These are phyloP conservation scores for Grigorovia jiainica DNA, from an alignment of 805 yeast species.

Conservation along the genomic window DNA sequence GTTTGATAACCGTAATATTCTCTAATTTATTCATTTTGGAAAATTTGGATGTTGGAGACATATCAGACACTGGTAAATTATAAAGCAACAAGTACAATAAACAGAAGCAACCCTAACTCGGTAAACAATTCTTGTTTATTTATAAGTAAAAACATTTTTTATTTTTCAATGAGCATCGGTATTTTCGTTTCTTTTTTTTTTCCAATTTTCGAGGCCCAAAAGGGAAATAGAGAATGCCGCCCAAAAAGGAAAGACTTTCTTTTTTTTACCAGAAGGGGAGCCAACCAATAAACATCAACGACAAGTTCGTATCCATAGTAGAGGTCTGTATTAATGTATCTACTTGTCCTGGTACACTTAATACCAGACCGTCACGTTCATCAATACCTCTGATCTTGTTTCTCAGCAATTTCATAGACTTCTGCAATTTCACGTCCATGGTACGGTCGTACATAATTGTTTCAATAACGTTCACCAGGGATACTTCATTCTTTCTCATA, in stretches of 20 bases:
- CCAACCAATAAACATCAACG: conserved; percentile 96
- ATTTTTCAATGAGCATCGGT: neutral
- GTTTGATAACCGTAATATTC: neutral
- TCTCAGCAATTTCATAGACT: conserved; percentile 61
- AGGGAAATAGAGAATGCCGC: neutral
- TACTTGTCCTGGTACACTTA: conserved; percentile 88
- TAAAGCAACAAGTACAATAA: no score
- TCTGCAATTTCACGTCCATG: conserved; percentile 49
- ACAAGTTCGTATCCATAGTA: conserved; percentile 54
- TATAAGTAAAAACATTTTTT: neutral
- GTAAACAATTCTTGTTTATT: neutral
- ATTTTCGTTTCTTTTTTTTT: neutral
- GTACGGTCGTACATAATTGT: conserved; percentile 72
- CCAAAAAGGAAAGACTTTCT: neutral
- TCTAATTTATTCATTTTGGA: neutral
- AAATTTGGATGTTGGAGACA: neutral
- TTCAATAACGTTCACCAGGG: conserved; percentile 82
- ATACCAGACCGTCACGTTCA: conserved; percentile 72
- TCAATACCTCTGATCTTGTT: conserved; percentile 77
- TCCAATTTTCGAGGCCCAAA: neutral
- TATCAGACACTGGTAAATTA: no score
- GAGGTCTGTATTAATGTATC: conserved; percentile 83
- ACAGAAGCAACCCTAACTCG: no score
- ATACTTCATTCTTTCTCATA: conserved; percentile 69
- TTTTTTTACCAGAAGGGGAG: conserved; percentile 47